Evolutionary conservation across 352 stramenopile species (phyloP).

Genomic region (Phytophthora vignae): DNA sequence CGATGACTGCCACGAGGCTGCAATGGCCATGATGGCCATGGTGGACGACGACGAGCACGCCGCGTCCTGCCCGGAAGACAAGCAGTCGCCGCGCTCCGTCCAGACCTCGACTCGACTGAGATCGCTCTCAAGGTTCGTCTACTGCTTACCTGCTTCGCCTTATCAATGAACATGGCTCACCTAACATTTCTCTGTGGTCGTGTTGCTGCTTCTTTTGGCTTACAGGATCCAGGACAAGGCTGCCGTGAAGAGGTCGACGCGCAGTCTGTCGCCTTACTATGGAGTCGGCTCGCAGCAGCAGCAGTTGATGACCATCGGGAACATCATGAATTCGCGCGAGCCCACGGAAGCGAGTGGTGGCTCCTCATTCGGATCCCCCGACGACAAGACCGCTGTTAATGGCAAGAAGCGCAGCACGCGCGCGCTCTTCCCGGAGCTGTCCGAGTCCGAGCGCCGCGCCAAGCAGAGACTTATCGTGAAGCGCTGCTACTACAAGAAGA

Average conservation of each 20-base stretch:
- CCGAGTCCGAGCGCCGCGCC: slow-evolving; percentile 61
- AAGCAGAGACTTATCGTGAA: slow-evolving; percentile 81
- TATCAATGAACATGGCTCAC: neutral
- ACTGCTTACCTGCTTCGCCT: neutral
- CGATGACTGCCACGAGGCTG: slow-evolving; percentile 17
- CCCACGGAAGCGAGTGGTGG: slow-evolving; percentile 24
- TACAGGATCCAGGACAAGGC: slow-evolving; percentile 41
- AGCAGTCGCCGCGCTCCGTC: slow-evolving; percentile 24
- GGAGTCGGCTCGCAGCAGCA: slow-evolving; percentile 17
- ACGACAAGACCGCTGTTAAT: slow-evolving; percentile 1
- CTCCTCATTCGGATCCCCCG: slow-evolving; percentile 4
- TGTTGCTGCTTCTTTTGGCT: neutral
- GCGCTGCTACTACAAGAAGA: slow-evolving; percentile 85
- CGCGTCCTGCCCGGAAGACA: slow-evolving; percentile 42
- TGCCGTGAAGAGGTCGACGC: slow-evolving; percentile 36
- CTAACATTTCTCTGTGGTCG: slow-evolving; percentile 1
- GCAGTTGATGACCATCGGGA: slow-evolving; percentile 34
- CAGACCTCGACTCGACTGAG: slow-evolving; percentile 20
- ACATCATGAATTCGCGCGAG: slow-evolving; percentile 31
- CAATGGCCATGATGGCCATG: slow-evolving; percentile 30
- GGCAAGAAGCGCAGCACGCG: slow-evolving; percentile 65
- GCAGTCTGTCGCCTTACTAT: slow-evolving; percentile 33
- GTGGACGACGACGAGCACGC: slow-evolving; percentile 42
- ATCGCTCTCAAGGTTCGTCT: slow-evolving; percentile 27
- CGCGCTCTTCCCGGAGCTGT: slow-evolving; percentile 47